A percentile compares a stretch with the other conserved stretches of the same genome.
phyloP scores from a whole-genome alignment of 345 rosid genomes.

The Pugionium dolabratum region DNA sequence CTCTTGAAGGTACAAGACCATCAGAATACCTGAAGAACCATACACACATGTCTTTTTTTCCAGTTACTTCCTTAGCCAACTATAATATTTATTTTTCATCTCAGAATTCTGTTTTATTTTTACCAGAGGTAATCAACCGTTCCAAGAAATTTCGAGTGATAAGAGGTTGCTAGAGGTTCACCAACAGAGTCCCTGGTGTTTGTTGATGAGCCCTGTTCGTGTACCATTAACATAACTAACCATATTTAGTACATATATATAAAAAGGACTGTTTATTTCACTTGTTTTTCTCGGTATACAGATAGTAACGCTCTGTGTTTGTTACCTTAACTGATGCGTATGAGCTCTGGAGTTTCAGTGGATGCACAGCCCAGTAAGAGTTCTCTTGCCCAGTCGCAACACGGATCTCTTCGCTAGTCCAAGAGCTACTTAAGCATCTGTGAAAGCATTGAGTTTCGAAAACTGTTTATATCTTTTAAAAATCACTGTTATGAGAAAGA shows the following conservation, averaged over 20 bases:
- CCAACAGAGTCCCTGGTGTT: slow-evolving; percentile 53
- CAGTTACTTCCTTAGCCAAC: neutral
- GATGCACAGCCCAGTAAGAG: slow-evolving; percentile 52
- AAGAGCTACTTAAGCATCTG: slow-evolving; percentile 47
- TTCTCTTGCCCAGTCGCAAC: slow-evolving; percentile 57
- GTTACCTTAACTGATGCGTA: slow-evolving; percentile 62
- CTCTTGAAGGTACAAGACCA: slow-evolving; percentile 59
- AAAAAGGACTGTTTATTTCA: neutral
- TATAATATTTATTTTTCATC: neutral
- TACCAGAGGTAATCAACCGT: slow-evolving; percentile 92
- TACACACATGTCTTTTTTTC: slow-evolving; percentile 4
- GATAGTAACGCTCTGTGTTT: slow-evolving; percentile 1
- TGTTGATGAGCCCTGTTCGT: slow-evolving; percentile 57
- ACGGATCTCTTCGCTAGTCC: slow-evolving; percentile 63
- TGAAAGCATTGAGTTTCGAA: slow-evolving; percentile 30
- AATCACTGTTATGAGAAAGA: neutral
- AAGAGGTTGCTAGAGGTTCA: slow-evolving; percentile 87
- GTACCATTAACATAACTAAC: slow-evolving; percentile 29
- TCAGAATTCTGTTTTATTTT: neutral
- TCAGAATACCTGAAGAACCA: slow-evolving; percentile 58
- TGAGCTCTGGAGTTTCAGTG: slow-evolving; percentile 67
- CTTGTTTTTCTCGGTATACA: slow-evolving; percentile 14
- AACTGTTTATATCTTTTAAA: neutral
- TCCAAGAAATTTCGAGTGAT: slow-evolving; percentile 77
- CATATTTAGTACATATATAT: neutral